These are phyloP conservation scores for Saccharomycopsis hybrid DNA, from an alignment of 1,139 yeast genomes.

Conservation along the genomic window DNA sequence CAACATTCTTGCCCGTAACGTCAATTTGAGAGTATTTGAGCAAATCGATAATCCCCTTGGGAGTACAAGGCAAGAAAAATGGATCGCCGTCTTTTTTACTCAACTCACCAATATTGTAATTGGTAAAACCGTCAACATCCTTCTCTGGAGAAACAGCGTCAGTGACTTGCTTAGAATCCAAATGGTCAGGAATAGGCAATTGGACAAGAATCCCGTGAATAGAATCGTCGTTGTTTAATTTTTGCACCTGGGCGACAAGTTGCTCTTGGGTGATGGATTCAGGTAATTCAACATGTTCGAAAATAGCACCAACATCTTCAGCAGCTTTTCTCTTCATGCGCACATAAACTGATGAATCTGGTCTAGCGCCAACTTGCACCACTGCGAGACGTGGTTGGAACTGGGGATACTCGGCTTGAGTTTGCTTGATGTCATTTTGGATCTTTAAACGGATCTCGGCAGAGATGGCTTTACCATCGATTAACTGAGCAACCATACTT, in stretches of 20 bases:
- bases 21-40: constrained; percentile 56
- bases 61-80: constrained; percentile 87
- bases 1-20: constrained; percentile 77
- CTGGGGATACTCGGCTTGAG: constrained; percentile 48
- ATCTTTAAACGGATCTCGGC: constrained; percentile 43
- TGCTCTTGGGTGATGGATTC: constrained; percentile 53
- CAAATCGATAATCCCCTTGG: constrained; percentile 84
- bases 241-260: constrained; percentile 51
- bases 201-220: constrained; percentile 92
- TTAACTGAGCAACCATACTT: constrained; percentile 30
- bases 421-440: constrained; percentile 43
- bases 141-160: constrained; percentile 69
- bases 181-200: constrained; percentile 79
- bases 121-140: constrained; percentile 96
- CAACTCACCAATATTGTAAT: constrained; percentile 84
- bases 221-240: constrained; percentile 56
- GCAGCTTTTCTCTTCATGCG: constrained; percentile 94
- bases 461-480: constrained; percentile 73
- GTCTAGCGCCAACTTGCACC: constrained; percentile 85
- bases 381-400: constrained; percentile 78
- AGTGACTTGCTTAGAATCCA: constrained; percentile 75
- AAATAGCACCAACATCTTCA: constrained; percentile 68
- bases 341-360: constrained; percentile 91
- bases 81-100: constrained; percentile 88
- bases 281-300: constrained; percentile 62